phyloP scores from a whole-genome alignment of 768 basidiomycete genomes.

The Boletus bicolor region DNA sequence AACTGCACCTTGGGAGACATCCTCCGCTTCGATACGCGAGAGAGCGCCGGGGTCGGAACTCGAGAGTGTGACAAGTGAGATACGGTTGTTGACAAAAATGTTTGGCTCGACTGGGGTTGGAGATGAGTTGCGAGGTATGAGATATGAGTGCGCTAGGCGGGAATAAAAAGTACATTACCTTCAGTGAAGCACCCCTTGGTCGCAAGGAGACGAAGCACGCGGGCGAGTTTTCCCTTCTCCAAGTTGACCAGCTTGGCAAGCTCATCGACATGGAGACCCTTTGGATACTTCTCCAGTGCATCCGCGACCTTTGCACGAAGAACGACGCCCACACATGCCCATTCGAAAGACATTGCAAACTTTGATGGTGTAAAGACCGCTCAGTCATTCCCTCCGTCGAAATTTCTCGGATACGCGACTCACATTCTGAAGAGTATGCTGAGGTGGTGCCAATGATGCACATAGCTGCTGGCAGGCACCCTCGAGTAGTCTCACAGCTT shows the following conservation, averaged over 20 bases:
- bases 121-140: not conserved
- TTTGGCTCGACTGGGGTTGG: slow-evolving; percentile 22
- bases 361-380: not conserved
- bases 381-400: not conserved
- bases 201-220: slow-evolving; percentile 31
- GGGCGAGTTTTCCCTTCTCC: slow-evolving; percentile 29
- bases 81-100: slow-evolving; percentile 33
- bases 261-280: slow-evolving; percentile 28
- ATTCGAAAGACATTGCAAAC: slow-evolving; percentile 25
- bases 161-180: slow-evolving; percentile 11
- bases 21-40: slow-evolving; percentile 3
- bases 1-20: slow-evolving; percentile 12
- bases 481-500: slow-evolving; percentile 26
- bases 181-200: slow-evolving; percentile 31
- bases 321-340: slow-evolving; percentile 26
- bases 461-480: slow-evolving; percentile 28
- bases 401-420: not conserved
- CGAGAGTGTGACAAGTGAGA: slow-evolving; percentile 28
- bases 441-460: slow-evolving; percentile 27
- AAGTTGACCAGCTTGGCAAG: slow-evolving; percentile 24
- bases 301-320: slow-evolving; percentile 29
- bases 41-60: slow-evolving; percentile 10
- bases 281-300: slow-evolving; percentile 20
- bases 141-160: not conserved
- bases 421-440: slow-evolving; percentile 27